phyloP scores from a whole-genome alignment of 768 basidiomycete species.

The Serendipita sp. region DNA sequence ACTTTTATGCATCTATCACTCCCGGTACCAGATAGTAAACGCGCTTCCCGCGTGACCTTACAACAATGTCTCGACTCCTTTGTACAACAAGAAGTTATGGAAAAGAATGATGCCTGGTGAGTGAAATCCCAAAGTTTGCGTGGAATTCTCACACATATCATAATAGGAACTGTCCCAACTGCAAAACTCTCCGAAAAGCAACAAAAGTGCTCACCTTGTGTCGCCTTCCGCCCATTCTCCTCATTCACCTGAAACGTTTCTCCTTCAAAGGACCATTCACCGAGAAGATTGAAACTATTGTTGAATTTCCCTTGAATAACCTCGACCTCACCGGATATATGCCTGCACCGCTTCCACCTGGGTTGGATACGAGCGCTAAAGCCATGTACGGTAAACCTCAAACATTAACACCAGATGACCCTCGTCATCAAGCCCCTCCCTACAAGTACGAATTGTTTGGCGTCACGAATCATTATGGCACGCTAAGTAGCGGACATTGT shows the following conservation, averaged over 20 bases:
- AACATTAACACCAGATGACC: conserved; percentile 40
- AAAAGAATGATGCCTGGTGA: conserved; percentile 88
- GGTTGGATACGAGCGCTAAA: conserved; percentile 34
- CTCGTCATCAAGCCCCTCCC: conserved; percentile 67
- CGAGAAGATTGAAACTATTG: conserved; percentile 89
- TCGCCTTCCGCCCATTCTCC: conserved; percentile 79
- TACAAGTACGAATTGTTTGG: conserved; percentile 89
- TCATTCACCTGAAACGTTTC: conserved; percentile 88
- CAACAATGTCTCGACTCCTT: conserved; percentile 77
- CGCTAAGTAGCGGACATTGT: conserved; percentile 92
- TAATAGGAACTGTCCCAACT: conserved; percentile 81
- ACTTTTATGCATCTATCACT: conserved; percentile 89
- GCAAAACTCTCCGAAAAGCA: conserved; percentile 76
- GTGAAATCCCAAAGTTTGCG: conserved; percentile 13
- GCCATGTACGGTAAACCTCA: conserved; percentile 20
- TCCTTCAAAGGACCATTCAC: conserved; percentile 82
- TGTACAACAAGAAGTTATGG: conserved; percentile 77
- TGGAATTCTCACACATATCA: background rate
- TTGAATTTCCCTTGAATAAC: conserved; percentile 63
- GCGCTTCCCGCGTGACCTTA: conserved; percentile 45
- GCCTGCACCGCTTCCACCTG: conserved; percentile 61
- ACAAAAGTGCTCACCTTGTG: conserved; percentile 79
- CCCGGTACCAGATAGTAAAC: conserved; percentile 58
- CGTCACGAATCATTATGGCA: conserved; percentile 93
- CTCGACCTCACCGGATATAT: conserved; percentile 65